Conservation (phyloP, 768 basidiomycete species). For the Lactifluus piperatus region DNA sequence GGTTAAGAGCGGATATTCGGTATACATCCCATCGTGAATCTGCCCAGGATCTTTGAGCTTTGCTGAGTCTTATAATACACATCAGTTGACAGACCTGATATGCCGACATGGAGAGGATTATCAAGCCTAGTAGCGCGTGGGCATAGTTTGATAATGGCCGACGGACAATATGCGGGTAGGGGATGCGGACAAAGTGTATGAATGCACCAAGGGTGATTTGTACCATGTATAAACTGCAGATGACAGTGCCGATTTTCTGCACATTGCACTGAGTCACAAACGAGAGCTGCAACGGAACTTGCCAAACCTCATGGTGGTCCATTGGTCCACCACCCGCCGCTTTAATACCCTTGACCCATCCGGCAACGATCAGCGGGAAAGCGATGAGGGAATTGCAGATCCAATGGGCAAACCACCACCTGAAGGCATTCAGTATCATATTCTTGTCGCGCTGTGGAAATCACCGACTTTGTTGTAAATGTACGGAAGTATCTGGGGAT, state of each 20-base stretch:
- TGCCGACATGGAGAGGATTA: conserved; percentile 22
- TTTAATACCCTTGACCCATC: conserved; percentile 17
- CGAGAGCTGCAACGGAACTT: too few relatives aligned
- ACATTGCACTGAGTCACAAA: background rate
- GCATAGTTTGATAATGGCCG: conserved; percentile 25
- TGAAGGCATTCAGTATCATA: background rate
- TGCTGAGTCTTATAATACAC: background rate
- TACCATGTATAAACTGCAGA: conserved; percentile 23
- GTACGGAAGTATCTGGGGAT: conserved; percentile 23
- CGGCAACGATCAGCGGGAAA: conserved; percentile 24
- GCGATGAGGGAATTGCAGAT: conserved; percentile 22
- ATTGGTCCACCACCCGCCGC: background rate
- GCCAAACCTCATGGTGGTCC: conserved; percentile 22
- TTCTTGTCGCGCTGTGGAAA: background rate
- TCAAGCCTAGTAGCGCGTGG: conserved; percentile 24
- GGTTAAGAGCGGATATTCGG: background rate
- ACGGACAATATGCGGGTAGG: background rate
- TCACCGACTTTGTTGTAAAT: conserved; percentile 10
- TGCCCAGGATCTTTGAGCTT: background rate
- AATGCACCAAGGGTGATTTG: conserved; percentile 17
- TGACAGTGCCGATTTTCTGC: conserved; percentile 22
- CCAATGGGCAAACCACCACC: conserved; percentile 25
- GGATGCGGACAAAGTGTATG: conserved; percentile 23
- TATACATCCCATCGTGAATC: conserved; percentile 2
- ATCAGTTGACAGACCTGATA: conserved; percentile 12